A percentile compares a stretch with the other conserved stretches of the same genome.
Conservation (phyloP, 345 rosid species). For the Populus euphratica region DNA sequence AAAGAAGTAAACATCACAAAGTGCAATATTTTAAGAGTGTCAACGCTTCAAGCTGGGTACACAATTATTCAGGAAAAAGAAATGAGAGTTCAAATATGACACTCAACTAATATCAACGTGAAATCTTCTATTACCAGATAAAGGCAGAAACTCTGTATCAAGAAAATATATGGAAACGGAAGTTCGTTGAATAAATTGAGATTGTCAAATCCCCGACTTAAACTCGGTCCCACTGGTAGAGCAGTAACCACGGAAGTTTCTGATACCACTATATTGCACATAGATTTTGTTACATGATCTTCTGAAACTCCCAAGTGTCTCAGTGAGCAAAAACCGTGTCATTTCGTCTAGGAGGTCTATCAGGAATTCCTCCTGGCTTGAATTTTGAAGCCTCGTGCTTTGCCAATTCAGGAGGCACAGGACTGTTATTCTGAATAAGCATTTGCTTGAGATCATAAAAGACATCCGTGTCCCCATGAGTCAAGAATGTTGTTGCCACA, state of each 20-base stretch:
- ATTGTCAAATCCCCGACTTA: background rate
- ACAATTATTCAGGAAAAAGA: background rate
- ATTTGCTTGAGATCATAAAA: slow-evolving; percentile 96
- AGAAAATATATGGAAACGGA: background rate
- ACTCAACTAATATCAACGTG: background rate
- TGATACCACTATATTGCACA: background rate
- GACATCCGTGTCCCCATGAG: slow-evolving; percentile 71
- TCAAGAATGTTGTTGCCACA: slow-evolving; percentile 86
- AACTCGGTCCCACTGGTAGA: background rate
- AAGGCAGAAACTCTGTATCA: background rate
- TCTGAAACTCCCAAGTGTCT: slow-evolving; percentile 16
- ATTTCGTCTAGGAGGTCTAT: slow-evolving; percentile 87
- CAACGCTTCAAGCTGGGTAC: background rate
- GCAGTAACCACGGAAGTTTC: background rate
- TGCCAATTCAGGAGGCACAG: slow-evolving; percentile 88
- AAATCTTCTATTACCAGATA: background rate
- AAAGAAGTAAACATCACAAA: background rate
- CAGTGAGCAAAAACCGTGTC: slow-evolving; percentile 80
- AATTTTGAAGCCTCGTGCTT: slow-evolving; percentile 92
- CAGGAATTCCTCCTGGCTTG: slow-evolving; percentile 88
- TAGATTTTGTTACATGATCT: background rate
- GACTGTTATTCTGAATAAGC: slow-evolving; percentile 91
- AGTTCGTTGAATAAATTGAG: slow-evolving; percentile 2
- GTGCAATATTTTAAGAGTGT: background rate
- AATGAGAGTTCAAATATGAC: background rate